Percentiles rank a stretch among this genome's conserved stretches.
These are phyloP conservation scores for Camelina laxa DNA, from an alignment of 345 rosid genomes.

Conservation along the genomic window DNA sequence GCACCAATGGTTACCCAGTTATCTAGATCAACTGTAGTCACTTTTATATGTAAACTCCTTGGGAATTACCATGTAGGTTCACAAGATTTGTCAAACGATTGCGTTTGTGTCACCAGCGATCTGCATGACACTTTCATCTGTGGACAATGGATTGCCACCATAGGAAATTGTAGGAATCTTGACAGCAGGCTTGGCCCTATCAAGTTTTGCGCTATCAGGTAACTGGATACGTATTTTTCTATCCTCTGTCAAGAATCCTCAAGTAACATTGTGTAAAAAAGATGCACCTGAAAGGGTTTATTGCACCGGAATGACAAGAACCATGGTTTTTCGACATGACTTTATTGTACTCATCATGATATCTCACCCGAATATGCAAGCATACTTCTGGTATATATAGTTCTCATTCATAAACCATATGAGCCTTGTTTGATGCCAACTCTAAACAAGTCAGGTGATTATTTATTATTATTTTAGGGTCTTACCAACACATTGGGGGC, in stretches of 20 bases:
- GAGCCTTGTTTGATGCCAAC: neutral
- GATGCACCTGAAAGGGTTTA: neutral
- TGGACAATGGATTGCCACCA: conserved; percentile 88
- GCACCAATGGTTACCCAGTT: neutral
- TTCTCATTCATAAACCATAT: neutral
- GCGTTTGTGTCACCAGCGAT: conserved; percentile 89
- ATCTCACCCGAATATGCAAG: conserved; percentile 95
- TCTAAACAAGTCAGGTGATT: neutral
- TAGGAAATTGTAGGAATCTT: conserved; percentile 94
- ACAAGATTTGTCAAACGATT: conserved; percentile 91
- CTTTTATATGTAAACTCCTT: conserved; percentile 26
- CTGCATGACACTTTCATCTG: conserved; percentile 83
- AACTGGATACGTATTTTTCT: conserved; percentile 17
- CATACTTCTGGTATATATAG: conserved; percentile 68
- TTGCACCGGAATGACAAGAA: neutral
- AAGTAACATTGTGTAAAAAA: conserved; percentile 4
- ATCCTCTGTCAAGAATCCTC: conserved; percentile 10
- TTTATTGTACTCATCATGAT: conserved; percentile 97
- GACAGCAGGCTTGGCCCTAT: conserved; percentile 82
- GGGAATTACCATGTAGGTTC: conserved; percentile 58
- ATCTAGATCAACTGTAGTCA: conserved; percentile 8
- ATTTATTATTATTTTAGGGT: conserved; percentile 53
- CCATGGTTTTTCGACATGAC: conserved; percentile 23
- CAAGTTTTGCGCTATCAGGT: conserved; percentile 96
- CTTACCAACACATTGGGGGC: conserved; percentile 94